These are phyloP conservation scores for Lanmaoa pseudosensibilis DNA, from an alignment of 768 basidiomycete species.

Conservation along the genomic window DNA sequence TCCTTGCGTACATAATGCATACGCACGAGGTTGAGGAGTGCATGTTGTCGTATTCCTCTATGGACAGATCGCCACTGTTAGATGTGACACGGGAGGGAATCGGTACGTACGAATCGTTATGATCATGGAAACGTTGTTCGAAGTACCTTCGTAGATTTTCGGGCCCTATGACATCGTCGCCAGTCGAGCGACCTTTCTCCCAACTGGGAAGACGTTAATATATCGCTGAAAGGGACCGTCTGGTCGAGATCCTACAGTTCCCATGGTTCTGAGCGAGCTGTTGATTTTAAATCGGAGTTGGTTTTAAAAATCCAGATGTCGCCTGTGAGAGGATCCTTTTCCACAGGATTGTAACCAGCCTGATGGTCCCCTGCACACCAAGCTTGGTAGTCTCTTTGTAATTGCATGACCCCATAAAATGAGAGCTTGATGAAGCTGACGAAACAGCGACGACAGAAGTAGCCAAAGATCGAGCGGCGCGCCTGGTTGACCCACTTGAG, in stretches of 20 bases:
- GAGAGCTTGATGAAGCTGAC: slow-evolving; percentile 76
- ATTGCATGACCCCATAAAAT: slow-evolving; percentile 64
- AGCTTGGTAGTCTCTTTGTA: slow-evolving; percentile 63
- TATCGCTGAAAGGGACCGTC: not conserved
- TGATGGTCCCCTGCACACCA: slow-evolving; percentile 56
- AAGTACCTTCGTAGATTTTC: slow-evolving; percentile 79
- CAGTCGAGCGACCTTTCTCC: slow-evolving; percentile 61
- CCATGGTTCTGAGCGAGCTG: slow-evolving; percentile 62
- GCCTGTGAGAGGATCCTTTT: slow-evolving; percentile 54
- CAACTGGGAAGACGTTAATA: slow-evolving; percentile 45
- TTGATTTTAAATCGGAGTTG: slow-evolving; percentile 61
- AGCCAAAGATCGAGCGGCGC: slow-evolving; percentile 78
- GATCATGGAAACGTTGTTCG: slow-evolving; percentile 81
- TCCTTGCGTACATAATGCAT: slow-evolving; percentile 77
- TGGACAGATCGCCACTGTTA: not conserved
- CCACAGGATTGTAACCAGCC: slow-evolving; percentile 49
- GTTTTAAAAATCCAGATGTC: slow-evolving; percentile 59
- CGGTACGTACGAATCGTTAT: slow-evolving; percentile 70
- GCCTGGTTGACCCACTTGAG: slow-evolving; percentile 39
- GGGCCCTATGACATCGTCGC: slow-evolving; percentile 67
- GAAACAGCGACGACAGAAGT: slow-evolving; percentile 75
- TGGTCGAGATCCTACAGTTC: slow-evolving; percentile 45
- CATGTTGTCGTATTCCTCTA: slow-evolving; percentile 79
- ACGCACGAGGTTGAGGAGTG: slow-evolving; percentile 71
- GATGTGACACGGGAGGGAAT: not conserved